A percentile compares a stretch with the other conserved stretches of the same genome.
Evolutionary conservation across 2,329 filamentous ascomycete genomes (phyloP).

Genomic region (Ophiocordyceps camponoti-leonardi): DNA sequence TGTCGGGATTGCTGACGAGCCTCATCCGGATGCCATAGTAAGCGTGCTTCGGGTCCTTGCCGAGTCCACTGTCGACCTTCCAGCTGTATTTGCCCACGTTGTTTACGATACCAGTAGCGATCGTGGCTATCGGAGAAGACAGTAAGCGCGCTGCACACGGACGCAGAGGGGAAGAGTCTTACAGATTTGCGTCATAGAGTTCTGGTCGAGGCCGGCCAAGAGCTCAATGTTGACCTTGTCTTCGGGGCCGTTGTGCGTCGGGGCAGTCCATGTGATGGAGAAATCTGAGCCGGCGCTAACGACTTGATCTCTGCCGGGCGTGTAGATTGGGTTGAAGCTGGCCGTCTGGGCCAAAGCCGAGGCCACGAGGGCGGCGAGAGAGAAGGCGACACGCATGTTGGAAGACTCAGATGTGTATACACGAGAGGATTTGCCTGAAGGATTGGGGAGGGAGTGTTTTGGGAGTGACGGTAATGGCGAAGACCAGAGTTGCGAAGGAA

Average conservation of each 20-base stretch:
- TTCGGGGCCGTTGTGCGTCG: constrained; percentile 18
- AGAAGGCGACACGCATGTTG: constrained; percentile 38
- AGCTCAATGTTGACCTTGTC: constrained; percentile 33
- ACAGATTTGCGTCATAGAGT: neutral
- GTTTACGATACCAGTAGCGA: neutral
- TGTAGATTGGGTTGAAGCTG: constrained; percentile 37
- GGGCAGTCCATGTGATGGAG: constrained; percentile 31
- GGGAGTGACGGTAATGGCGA: neutral
- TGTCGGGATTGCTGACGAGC: neutral
- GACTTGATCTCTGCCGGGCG: constrained; percentile 24
- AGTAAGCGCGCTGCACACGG: neutral
- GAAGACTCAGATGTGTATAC: constrained; percentile 2
- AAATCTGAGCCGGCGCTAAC: constrained; percentile 31
- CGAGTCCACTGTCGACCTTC: neutral
- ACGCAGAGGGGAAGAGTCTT: constrained; percentile 3
- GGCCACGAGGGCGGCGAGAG: constrained; percentile 31
- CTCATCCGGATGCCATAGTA: neutral
- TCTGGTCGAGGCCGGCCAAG: constrained; percentile 24
- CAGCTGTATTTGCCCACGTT: neutral
- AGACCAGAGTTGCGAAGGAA: too few relatives aligned
- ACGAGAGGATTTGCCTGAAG: neutral
- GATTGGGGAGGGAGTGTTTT: neutral
- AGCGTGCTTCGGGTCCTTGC: neutral
- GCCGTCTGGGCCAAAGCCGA: constrained; percentile 35
- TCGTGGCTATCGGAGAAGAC: neutral